A percentile compares a stretch with the other conserved stretches of the same genome.
Evolutionary conservation across 2,329 filamentous ascomycete species (phyloP).

Genomic region (Arthrobotrys pseudoclavata): DNA sequence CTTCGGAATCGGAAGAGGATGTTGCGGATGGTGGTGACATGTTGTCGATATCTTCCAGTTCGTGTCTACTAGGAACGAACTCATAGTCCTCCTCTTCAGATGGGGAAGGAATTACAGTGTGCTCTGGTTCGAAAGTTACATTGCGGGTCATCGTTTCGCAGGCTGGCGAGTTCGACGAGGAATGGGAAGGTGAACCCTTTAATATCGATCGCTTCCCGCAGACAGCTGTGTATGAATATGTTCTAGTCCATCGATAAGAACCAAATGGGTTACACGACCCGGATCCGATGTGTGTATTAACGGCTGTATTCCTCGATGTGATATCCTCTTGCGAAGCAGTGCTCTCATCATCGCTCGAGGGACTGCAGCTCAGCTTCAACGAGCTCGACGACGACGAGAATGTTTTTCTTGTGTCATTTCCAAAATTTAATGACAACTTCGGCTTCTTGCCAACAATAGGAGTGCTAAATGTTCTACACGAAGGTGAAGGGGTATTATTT

Average conservation of each 20-base stretch:
- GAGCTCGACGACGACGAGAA: constrained; percentile 27
- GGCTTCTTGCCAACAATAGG: constrained; percentile 48
- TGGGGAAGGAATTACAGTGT: constrained; percentile 48
- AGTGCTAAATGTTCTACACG: constrained; percentile 53
- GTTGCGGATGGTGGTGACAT: constrained; percentile 58
- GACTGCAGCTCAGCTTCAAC: constrained; percentile 53
- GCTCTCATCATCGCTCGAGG: constrained; percentile 49
- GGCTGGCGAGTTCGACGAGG: constrained; percentile 43
- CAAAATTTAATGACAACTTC: constrained; percentile 57
- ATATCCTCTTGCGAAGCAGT: constrained; percentile 57
- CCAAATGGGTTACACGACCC: constrained; percentile 24
- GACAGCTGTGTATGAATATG: constrained; percentile 55
- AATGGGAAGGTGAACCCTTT: constrained; percentile 59
- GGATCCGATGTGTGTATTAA: constrained; percentile 54
- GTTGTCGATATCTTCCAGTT: constrained; percentile 51
- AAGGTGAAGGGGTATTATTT: constrained; percentile 48
- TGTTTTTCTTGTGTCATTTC: constrained; percentile 43
- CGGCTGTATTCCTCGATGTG: constrained; percentile 53
- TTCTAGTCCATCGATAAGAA: constrained; percentile 52
- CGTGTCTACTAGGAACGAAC: constrained; percentile 38
- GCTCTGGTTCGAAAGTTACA: constrained; percentile 51
- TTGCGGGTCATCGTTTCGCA: constrained; percentile 48
- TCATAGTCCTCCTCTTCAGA: constrained; percentile 51
- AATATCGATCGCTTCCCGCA: constrained; percentile 56
- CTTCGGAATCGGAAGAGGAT: constrained; percentile 56